Base-by-base conservation (phyloP, 768 basidiomycete species). In the Amanita exitialis region DNA sequence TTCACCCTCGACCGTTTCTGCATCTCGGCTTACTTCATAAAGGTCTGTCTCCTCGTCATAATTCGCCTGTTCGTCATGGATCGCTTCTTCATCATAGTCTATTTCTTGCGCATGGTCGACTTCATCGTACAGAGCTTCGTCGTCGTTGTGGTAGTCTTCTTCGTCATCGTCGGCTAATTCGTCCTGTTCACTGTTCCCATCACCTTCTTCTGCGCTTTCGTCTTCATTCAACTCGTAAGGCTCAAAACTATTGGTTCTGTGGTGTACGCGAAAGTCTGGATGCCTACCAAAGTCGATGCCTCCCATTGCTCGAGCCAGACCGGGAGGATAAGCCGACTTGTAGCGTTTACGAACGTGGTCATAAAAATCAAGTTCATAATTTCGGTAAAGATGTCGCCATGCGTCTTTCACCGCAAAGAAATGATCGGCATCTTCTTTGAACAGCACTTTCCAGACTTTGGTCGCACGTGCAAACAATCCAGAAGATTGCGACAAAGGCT, bases 341-440 rank as follows among this genome's bases (percentile, higher is more conserved):
- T n/a, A 30, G 6, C 45, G 20, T 12, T 20, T 27, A 16, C 37
- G 48, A 37, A 50, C 28, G 16, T 28, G 21, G 10, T 37, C 38
- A 30, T 50, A 50, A 28, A 50, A 37, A 13, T 21, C 21, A 9
- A 28, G 13, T 27, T 37, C 34, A 16, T 27, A 13, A 13, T 38
- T 21, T 28, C 34, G 49, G 10, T 36, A 27, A 18, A 27, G 6
- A 36, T 42, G 36, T 28, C 49, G 35, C 49, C 49, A 50, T 5
- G 49, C 35, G 37, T 41, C 48, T 38, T 49, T 49, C 15, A 49
- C 16, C 9, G 27, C 48, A 4, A 25, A 47, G 27, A 47, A n/a
- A 25, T 47, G 45, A 15, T 38, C 23, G 4, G 35, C n/a, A n/a
- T 25, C 34, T 13, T 39, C 49, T n/a, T 42, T 28, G 16, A 21